A percentile compares a stretch with the other conserved stretches of the same genome.
These are phyloP conservation scores for Parmales sp. DNA, from an alignment of 108 stramenopile species.

Conservation along the genomic window DNA sequence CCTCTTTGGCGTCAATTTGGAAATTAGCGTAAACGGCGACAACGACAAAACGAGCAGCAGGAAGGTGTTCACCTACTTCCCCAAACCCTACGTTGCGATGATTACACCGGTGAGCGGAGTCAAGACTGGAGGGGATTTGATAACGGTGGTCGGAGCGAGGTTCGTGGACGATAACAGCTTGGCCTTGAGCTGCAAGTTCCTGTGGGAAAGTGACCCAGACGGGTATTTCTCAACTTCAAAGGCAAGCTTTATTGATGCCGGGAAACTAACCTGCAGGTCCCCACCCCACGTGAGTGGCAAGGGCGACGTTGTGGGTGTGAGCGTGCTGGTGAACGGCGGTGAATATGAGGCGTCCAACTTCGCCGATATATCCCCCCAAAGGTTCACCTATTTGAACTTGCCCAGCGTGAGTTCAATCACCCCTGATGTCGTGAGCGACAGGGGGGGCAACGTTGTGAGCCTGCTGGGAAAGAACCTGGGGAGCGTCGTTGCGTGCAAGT, in stretches of 20 bases:
- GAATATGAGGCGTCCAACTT: no score
- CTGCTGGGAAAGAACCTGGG: background rate
- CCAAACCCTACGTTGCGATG: background rate
- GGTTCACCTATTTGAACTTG: background rate
- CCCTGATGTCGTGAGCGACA: background rate
- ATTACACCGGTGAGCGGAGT: background rate
- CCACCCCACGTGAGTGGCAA: background rate
- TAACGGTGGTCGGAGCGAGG: background rate
- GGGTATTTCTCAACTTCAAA: background rate
- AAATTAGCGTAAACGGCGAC: background rate
- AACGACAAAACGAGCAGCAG: background rate
- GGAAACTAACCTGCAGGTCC: background rate
- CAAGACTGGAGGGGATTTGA: background rate
- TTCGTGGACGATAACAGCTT: background rate
- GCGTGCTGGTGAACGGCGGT: background rate
- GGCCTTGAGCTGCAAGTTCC: background rate
- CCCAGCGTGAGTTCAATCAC: background rate
- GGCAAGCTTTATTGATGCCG: background rate
- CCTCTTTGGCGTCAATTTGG: slow-evolving; percentile 1
- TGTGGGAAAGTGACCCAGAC: no score
- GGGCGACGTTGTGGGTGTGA: background rate
- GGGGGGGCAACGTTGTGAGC: background rate
- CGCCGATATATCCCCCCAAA: background rate
- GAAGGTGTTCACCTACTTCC: background rate
- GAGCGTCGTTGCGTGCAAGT: background rate